These are phyloP conservation scores for Ulmus americana DNA, from an alignment of 331 rosid species.

Conservation along the genomic window DNA sequence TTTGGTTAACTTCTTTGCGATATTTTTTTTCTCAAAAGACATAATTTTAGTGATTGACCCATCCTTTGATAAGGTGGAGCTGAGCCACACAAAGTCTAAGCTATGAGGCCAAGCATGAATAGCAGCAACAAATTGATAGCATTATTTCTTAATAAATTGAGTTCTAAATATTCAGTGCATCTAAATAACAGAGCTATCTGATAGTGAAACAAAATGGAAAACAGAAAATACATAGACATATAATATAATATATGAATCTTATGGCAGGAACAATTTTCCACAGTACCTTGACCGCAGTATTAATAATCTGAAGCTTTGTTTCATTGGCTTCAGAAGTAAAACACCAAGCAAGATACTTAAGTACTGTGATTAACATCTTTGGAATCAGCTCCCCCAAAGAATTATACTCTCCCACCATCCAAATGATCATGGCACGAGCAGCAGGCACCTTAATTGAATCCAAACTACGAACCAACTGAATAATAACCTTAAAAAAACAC, in stretches of 20 bases:
- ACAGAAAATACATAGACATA: not conserved
- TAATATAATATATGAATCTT: not conserved
- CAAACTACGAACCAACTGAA: constrained; percentile 69
- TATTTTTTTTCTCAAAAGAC: too few species aligned
- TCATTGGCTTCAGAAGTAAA: constrained; percentile 78
- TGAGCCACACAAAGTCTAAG: too few species aligned
- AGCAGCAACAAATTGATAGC: too few species aligned
- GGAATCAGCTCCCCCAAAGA: constrained; percentile 75
- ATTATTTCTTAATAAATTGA: too few species aligned
- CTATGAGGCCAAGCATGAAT: too few species aligned
- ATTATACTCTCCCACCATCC: constrained; percentile 93
- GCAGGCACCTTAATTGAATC: constrained; percentile 73
- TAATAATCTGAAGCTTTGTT: constrained; percentile 89
- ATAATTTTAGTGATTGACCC: too few species aligned
- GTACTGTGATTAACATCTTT: constrained; percentile 65
- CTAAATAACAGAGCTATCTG: too few species aligned
- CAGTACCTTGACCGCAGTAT: constrained; percentile 68
- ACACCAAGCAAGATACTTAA: constrained; percentile 73
- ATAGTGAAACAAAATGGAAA: too few species aligned
- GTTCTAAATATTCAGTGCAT: too few species aligned
- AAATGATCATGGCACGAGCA: constrained; percentile 81
- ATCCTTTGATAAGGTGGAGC: too few species aligned
- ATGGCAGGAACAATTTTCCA: not conserved
- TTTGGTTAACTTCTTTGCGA: too few species aligned
- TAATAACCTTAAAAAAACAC: constrained; percentile 54